phyloP scores from a whole-genome alignment of 2,329 filamentous ascomycete genomes.

The Nannizzia gypsea region DNA sequence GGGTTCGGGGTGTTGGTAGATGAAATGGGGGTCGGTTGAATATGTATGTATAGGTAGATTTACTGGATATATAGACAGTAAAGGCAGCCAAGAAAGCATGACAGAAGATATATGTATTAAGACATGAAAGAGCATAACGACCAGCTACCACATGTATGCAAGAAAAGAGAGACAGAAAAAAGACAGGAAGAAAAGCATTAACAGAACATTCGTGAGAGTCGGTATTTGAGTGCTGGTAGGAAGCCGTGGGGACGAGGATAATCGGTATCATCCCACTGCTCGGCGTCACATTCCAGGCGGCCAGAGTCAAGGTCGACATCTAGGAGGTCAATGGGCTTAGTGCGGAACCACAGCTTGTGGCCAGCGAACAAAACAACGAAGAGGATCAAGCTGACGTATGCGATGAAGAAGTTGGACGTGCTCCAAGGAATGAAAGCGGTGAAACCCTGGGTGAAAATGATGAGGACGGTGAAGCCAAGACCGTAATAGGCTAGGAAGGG shows the following conservation, averaged over 20 bases:
- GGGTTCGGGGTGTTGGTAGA: neutral
- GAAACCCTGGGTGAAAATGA: constrained; percentile 58
- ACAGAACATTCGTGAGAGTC: constrained; percentile 2
- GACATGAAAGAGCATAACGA: neutral
- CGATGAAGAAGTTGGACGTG: constrained; percentile 50
- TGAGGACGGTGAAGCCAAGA: constrained; percentile 51
- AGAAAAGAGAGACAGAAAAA: too few species aligned
- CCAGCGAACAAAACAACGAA: constrained; percentile 49
- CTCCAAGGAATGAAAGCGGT: constrained; percentile 54
- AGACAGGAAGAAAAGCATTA: neutral
- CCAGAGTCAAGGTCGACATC: constrained; percentile 37
- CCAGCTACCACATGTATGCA: neutral
- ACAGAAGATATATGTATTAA: neutral
- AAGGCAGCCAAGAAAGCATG: neutral
- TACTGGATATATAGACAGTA: constrained; percentile 1
- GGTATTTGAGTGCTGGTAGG: neutral
- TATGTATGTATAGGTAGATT: neutral
- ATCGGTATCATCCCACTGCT: constrained; percentile 6
- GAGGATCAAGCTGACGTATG: constrained; percentile 53
- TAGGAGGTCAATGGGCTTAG: constrained; percentile 26
- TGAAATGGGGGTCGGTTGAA: neutral
- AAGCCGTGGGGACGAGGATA: neutral
- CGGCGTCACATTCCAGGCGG: constrained; percentile 25
- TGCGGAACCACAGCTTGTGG: constrained; percentile 42
- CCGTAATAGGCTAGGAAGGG: constrained; percentile 56